Percentiles rank a stretch among this genome's conserved stretches.
Evolutionary conservation across 345 rosid genomes (phyloP).

Genomic region (Hibiscus syriacus): DNA sequence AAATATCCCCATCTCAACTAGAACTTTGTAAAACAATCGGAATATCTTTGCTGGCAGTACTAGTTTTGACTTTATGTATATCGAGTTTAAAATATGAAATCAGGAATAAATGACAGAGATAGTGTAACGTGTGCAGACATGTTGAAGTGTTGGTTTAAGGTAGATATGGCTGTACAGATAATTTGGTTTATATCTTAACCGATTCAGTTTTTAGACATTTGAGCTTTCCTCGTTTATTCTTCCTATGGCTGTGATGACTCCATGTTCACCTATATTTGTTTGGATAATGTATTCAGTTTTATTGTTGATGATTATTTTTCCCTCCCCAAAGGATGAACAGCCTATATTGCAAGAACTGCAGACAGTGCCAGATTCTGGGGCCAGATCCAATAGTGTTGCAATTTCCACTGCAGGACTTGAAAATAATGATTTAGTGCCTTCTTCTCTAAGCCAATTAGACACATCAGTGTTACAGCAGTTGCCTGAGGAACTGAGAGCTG

Average conservation of each 20-base stretch:
- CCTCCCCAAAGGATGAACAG: constrained; percentile 18
- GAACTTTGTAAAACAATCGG: neutral
- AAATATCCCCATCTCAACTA: neutral
- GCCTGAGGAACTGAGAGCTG: constrained; percentile 73
- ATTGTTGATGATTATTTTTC: neutral
- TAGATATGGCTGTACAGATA: neutral
- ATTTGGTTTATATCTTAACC: neutral
- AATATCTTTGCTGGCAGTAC: neutral
- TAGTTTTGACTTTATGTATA: neutral
- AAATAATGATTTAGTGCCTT: constrained; percentile 56
- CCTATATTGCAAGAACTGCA: constrained; percentile 13
- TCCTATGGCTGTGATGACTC: neutral
- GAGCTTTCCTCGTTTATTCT: neutral
- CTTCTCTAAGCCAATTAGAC: constrained; percentile 79
- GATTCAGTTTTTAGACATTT: neutral
- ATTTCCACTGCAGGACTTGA: constrained; percentile 13
- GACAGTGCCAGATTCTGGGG: constrained; percentile 15
- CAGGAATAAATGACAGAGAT: neutral
- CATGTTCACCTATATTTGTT: neutral
- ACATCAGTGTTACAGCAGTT: constrained; percentile 64
- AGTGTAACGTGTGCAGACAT: neutral
- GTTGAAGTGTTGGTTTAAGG: neutral
- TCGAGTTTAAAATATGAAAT: neutral
- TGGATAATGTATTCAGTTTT: neutral
- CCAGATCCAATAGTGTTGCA: constrained; percentile 23